phyloP scores from a whole-genome alignment of 2,329 filamentous ascomycete species.

The Trichoderma sp. region DNA sequence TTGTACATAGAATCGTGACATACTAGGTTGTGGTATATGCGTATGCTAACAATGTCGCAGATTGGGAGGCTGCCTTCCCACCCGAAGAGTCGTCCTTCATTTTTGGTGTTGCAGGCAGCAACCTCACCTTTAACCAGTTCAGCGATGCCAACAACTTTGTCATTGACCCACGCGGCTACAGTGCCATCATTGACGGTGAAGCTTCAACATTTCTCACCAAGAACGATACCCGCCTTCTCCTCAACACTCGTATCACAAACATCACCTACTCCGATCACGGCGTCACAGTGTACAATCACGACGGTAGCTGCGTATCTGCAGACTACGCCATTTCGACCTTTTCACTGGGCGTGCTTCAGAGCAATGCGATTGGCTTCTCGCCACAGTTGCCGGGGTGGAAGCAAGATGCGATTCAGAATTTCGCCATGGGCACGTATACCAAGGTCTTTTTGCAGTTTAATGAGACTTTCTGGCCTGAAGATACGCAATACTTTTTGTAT shows the following conservation, averaged over 20 bases:
- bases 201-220: slow-evolving; percentile 54
- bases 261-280: slow-evolving; percentile 51
- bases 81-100: slow-evolving; percentile 56
- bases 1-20: not conserved
- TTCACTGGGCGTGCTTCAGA: slow-evolving; percentile 65
- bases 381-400: slow-evolving; percentile 64
- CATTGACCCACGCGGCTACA: slow-evolving; percentile 60
- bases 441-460: slow-evolving; percentile 71
- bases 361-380: slow-evolving; percentile 54
- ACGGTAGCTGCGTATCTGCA: slow-evolving; percentile 56
- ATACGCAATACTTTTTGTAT: slow-evolving; percentile 45
- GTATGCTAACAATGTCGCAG: slow-evolving; percentile 10
- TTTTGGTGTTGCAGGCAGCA: slow-evolving; percentile 55
- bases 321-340: slow-evolving; percentile 66
- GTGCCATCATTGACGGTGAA: slow-evolving; percentile 53
- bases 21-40: not conserved
- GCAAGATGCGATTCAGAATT: slow-evolving; percentile 58
- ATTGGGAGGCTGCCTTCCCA: slow-evolving; percentile 57
- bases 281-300: slow-evolving; percentile 51
- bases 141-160: slow-evolving; percentile 61
- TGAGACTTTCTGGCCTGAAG: slow-evolving; percentile 59
- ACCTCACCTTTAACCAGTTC: slow-evolving; percentile 61
- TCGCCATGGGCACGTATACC: slow-evolving; percentile 69
- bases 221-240: slow-evolving; percentile 54
- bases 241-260: slow-evolving; percentile 56